phyloP scores from a whole-genome alignment of 257 asterid genomes.

The Solanum bulbocastanum region DNA sequence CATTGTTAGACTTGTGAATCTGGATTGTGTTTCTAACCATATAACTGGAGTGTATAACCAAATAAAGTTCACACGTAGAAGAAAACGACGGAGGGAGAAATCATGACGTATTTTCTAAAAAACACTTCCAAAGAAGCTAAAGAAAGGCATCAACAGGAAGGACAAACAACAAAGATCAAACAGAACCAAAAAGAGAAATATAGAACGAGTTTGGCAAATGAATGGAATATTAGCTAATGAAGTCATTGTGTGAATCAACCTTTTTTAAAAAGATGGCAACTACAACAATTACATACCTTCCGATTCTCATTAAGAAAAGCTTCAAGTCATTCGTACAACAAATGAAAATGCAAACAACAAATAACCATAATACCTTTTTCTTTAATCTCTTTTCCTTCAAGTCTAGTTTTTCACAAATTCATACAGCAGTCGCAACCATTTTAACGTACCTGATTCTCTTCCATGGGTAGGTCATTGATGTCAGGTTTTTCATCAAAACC shows the following conservation, averaged over 20 bases:
- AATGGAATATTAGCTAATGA: not conserved
- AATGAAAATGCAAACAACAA: not conserved
- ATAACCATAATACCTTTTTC: not conserved
- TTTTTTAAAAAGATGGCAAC: not conserved
- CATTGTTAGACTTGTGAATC: not conserved
- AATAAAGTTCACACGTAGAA: not conserved
- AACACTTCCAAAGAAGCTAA: not conserved
- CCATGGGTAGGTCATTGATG: constrained; percentile 72
- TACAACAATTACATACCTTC: not conserved
- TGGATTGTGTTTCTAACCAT: not conserved
- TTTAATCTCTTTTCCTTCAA: not conserved
- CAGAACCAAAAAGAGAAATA: not conserved
- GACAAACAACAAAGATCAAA: not conserved
- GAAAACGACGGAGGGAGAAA: not conserved
- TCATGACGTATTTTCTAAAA: not conserved
- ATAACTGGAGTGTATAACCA: not conserved
- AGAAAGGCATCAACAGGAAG: not conserved
- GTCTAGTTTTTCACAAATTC: not conserved
- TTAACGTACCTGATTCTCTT: constrained; percentile 45
- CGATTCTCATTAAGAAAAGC: not conserved
- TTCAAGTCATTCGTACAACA: not conserved
- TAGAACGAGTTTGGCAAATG: not conserved
- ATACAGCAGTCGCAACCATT: not conserved
- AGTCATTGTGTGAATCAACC: not conserved
- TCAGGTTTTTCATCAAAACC: constrained; percentile 76